Evolutionary conservation across 1,139 yeast species (phyloP).

Genomic region (Yamadazyma atmosphaerica): DNA sequence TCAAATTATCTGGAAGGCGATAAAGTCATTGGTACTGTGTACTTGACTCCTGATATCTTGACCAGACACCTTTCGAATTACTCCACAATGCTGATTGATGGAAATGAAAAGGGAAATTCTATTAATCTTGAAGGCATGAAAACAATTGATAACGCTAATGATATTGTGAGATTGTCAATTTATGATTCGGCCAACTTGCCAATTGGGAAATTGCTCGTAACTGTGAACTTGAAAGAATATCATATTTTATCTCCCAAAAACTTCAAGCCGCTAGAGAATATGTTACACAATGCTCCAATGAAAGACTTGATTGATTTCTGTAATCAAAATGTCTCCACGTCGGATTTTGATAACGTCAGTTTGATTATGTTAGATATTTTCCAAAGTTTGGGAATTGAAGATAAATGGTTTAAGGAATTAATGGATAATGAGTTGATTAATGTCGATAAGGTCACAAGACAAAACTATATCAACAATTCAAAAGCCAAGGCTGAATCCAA

Average conservation of each 20-base stretch:
- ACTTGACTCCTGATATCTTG: constrained; percentile 56
- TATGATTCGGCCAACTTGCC: constrained; percentile 45
- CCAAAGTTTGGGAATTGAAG: constrained; percentile 62
- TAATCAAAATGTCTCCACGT: constrained; percentile 40
- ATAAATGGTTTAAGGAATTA: constrained; percentile 67
- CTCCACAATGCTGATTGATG: constrained; percentile 40
- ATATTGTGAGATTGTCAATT: constrained; percentile 43
- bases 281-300: constrained; percentile 53
- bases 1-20: constrained; percentile 28
- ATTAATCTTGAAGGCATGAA: constrained; percentile 24
- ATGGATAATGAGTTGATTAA: constrained; percentile 62
- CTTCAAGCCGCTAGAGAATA: constrained; percentile 62
- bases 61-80: constrained; percentile 33
- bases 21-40: constrained; percentile 53
- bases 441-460: constrained; percentile 48
- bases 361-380: constrained; percentile 61
- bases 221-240: constrained; percentile 53
- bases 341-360: constrained; percentile 56
- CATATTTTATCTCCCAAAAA: constrained; percentile 59
- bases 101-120: constrained; percentile 23
- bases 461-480: constrained; percentile 30
- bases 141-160: constrained; percentile 19
- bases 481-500: constrained; percentile 1
- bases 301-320: constrained; percentile 50
- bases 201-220: constrained; percentile 61